These are phyloP conservation scores for Mortierella sp. DNA, from an alignment of 371 early-diverging fungal species.

Conservation along the genomic window DNA sequence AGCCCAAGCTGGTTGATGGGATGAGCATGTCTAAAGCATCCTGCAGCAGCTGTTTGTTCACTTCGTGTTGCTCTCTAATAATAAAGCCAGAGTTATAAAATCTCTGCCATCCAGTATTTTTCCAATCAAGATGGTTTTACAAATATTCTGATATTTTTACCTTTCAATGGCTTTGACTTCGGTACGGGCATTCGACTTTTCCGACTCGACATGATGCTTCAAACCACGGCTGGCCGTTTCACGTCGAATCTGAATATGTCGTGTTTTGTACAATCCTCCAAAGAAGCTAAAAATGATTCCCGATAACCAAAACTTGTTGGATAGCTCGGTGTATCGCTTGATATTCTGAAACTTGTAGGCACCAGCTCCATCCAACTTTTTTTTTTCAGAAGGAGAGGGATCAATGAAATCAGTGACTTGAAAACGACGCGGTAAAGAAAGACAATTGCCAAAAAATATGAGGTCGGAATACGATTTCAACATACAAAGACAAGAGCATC, in stretches of 20 bases:
- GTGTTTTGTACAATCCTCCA: constrained; percentile 70
- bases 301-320: constrained; percentile 72
- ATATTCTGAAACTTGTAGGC: constrained; percentile 67
- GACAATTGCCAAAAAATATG: background rate
- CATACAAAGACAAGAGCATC: constrained; percentile 71
- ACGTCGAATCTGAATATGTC: constrained; percentile 59
- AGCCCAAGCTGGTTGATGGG: constrained; percentile 71
- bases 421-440: background rate
- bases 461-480: constrained; percentile 9
- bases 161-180: constrained; percentile 40
- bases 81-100: background rate
- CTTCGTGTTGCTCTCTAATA: constrained; percentile 64
- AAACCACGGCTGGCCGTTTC: constrained; percentile 38
- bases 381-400: background rate
- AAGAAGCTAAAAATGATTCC: constrained; percentile 71
- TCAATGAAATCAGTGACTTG: background rate
- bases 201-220: constrained; percentile 39
- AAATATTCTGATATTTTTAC: background rate
- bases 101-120: background rate
- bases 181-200: constrained; percentile 48
- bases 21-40: constrained; percentile 75
- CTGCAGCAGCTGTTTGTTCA: constrained; percentile 68
- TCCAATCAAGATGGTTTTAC: background rate
- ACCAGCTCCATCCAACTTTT: constrained; percentile 64
- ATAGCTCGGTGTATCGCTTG: constrained; percentile 62